Base-by-base conservation (phyloP, 2,329 filamentous ascomycete species). In the Aspergillus puulaauensis region DNA sequence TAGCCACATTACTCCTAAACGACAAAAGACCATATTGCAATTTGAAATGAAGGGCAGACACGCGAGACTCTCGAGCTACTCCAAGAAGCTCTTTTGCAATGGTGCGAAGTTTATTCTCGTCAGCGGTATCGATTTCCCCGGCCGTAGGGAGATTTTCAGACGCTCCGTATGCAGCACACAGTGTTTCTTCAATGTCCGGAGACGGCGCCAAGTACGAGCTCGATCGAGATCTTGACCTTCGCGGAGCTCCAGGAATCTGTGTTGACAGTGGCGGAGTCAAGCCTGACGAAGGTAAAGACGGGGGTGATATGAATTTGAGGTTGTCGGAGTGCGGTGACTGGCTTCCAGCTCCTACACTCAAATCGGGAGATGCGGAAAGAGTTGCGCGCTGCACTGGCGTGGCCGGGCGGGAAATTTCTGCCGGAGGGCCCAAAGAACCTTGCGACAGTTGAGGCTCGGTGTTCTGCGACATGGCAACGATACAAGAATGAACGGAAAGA, bases 1-100 rank as follows among this genome's bases (percentile, higher is more conserved):
- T 85, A 31, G 92, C 89, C 65, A 96, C 91, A 49, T 89, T 87
- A 54, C 90, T 92, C 69, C 96, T 91, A 63, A 97, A 87, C 52
- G 85, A 87, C 27, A 96, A 83, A 69, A 97, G 83, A 66, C 89
- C 92, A 70, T 93, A 90, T 73, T 97, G 93, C 54, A 98, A 80
- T 76, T 95, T 96, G 78, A 95, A 89, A 72, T 97, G 93, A 33
- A 93, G 90, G 15, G 90, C 88, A 58, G 93, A 90, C 79, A 92
- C 93, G 68, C 95, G 90, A 56, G 85, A 82, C 64, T 89, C 86
- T 61, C 83, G 80, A n/a, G 86, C 72, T 15, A 82, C 78, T 11
- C 75, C 73, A 24, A 83, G 77, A 12, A 88, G 75, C 21, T 79
- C 78, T 73, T 79, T 76, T 35, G 84, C 79, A 67, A 86, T 84